These are phyloP conservation scores for Pyronema omphalodes DNA, from an alignment of 495 filamentous ascomycete species.

Conservation along the genomic window DNA sequence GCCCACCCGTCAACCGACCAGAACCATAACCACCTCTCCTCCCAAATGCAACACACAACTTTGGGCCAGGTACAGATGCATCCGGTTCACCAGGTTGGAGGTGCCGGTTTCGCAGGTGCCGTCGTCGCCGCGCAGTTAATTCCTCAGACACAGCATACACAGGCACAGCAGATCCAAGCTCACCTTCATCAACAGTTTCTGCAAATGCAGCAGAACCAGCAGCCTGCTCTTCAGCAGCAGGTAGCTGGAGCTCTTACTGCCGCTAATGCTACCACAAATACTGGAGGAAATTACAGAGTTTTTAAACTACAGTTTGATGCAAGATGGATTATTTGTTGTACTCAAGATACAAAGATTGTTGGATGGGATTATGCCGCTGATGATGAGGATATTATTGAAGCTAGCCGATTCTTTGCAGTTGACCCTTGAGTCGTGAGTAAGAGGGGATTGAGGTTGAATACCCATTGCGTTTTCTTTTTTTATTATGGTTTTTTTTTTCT, in stretches of 20 bases:
- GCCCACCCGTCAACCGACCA: conserved; percentile 2
- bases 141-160: conserved; percentile 6
- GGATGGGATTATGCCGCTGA: conserved; percentile 94
- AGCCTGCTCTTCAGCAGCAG: conserved; percentile 24
- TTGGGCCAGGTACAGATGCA: conserved; percentile 16
- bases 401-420: conserved; percentile 50
- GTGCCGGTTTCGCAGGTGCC: conserved; percentile 13
- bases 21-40: conserved; percentile 1
- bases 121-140: conserved; percentile 16
- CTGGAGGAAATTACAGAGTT: conserved; percentile 34
- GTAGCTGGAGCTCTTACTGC: conserved; percentile 29
- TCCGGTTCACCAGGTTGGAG: conserved; percentile 15
- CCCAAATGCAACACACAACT: conserved; percentile 3
- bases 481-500: background rate
- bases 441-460: background rate
- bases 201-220: conserved; percentile 12
- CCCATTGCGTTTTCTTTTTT: background rate
- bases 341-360: conserved; percentile 74
- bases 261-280: conserved; percentile 9
- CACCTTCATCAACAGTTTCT: conserved; percentile 12
- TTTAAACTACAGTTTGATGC: conserved; percentile 97
- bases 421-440: background rate
- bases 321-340: conserved; percentile 82
- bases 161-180: background rate
- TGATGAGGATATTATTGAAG: conserved; percentile 68